Evolutionary conservation across 352 stramenopile species (phyloP).

Genomic region (Phytophthora sansomeana): DNA sequence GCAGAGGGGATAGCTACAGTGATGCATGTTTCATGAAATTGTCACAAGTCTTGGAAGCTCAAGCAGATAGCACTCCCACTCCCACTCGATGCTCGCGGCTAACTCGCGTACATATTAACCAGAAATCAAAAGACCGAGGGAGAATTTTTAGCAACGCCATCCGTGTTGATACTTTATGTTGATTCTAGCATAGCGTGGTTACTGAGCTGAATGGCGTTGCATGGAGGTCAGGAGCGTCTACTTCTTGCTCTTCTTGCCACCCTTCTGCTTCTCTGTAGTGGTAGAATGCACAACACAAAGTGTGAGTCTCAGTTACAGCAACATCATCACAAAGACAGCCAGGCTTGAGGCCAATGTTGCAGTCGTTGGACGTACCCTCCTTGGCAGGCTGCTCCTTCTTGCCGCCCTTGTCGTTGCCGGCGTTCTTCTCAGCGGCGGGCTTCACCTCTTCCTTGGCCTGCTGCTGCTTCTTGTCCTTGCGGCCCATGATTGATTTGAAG

Average conservation of each 20-base stretch:
- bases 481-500: conserved; percentile 30
- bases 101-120: too few relatives aligned
- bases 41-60: too few relatives aligned
- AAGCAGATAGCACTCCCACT: too few relatives aligned
- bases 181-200: conserved; percentile 6
- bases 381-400: conserved; percentile 31
- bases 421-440: conserved; percentile 29
- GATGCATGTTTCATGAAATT: too few relatives aligned
- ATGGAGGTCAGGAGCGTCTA: neutral
- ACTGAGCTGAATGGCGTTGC: neutral
- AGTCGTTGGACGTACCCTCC: conserved; percentile 3
- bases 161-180: conserved; percentile 11
- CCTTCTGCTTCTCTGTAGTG: conserved; percentile 13
- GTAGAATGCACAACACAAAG: neutral
- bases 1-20: too few relatives aligned
- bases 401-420: conserved; percentile 22
- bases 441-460: conserved; percentile 20
- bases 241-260: conserved; percentile 36
- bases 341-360: neutral
- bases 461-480: conserved; percentile 40
- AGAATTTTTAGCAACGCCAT: neutral
- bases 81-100: too few relatives aligned
- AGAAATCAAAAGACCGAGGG: too few relatives aligned
- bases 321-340: too few relatives aligned
- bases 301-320: neutral